Base-by-base conservation (phyloP, 1,284 basidiomycete species). In the Ceratobasidium sp. region DNA sequence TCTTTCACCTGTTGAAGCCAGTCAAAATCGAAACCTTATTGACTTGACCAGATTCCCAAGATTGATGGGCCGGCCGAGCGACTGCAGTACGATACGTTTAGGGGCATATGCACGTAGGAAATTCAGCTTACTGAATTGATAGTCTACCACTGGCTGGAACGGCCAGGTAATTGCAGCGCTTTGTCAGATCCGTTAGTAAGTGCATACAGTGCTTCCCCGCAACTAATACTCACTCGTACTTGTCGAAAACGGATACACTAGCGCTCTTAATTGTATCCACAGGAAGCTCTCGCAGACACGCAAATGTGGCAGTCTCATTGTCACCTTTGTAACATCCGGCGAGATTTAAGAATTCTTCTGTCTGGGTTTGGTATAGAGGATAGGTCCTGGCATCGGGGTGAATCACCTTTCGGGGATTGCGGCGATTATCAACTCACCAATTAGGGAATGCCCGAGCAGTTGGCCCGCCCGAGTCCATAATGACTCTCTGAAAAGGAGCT, bases 401-500 rank as follows among this genome's bases (percentile, higher is more conserved):
- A 36, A 19, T n/a, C 16, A 50, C 23, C 19, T 44, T n/a, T 36
- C 44, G 5, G 50, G 41, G n/a, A 39, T 29, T 7, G 33, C 2
- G 2, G 2, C 4, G 11, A 4, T 2, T n/a, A 23, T 33, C n/a
- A n/a, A 27, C 21, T 36, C 36, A 66, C 62, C 62, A 66, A 41
- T 66, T 56, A 7, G 62, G 62, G 36, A 54, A 66, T 2, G 62
- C 62, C 21, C 62, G 36, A 4, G 62, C 36, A 33, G 62, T 66
- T 3, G 62, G 62, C 23, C 50, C 62, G 44, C 62, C 62, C 19
- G 62, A 66, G 29, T 66, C 52, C 62, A 66, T 66, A 5, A 66
- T 66, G 2, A 66, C 62, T 8, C 52, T 33, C 2, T 54, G 33
- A n/a, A 66, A 66, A 25, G 41, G 62, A 9, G 62, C 11, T 4